Percentiles rank a stretch among this genome's conserved stretches.
These are phyloP conservation scores for Salvia rosmarinus DNA, from an alignment of 257 asterid genomes.

Conservation along the genomic window DNA sequence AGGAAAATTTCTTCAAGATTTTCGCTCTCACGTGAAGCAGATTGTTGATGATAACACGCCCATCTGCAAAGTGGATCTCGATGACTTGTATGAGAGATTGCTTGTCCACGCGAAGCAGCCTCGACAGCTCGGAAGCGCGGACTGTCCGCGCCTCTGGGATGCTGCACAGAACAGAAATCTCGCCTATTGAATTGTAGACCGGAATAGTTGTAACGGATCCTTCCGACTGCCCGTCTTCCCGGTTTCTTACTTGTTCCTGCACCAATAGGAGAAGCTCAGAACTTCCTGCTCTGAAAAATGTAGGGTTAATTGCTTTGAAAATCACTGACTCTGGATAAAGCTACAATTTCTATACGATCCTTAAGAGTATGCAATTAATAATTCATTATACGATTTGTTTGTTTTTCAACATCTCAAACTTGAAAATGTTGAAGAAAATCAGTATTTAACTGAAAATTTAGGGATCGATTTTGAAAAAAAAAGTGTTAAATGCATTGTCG, in stretches of 20 bases:
- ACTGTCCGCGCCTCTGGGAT: constrained; percentile 54
- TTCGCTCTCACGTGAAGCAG: constrained; percentile 51
- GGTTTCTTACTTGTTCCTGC: constrained; percentile 58
- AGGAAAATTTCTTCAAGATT: background rate
- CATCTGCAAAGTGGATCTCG: constrained; percentile 57
- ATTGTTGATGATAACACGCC: constrained; percentile 56
- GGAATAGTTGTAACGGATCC: constrained; percentile 39
- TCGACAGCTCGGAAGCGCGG: constrained; percentile 55
- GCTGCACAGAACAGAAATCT: constrained; percentile 58
- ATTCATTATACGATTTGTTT: too few relatives aligned
- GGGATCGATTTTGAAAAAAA: too few relatives aligned
- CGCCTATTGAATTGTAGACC: constrained; percentile 53
- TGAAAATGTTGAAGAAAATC: too few relatives aligned
- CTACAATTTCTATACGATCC: too few relatives aligned
- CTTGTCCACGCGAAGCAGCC: constrained; percentile 59
- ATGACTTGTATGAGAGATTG: constrained; percentile 46
- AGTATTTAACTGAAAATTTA: too few relatives aligned
- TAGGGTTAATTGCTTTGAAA: too few relatives aligned
- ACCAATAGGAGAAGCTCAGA: background rate
- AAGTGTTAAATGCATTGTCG: too few relatives aligned
- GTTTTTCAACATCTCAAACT: too few relatives aligned
- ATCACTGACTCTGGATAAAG: too few relatives aligned
- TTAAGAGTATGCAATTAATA: too few relatives aligned
- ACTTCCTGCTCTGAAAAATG: too few relatives aligned
- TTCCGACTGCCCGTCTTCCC: constrained; percentile 43